These are phyloP conservation scores for Globisporangium cederbergense DNA, from an alignment of 352 stramenopile species.

Conservation along the genomic window DNA sequence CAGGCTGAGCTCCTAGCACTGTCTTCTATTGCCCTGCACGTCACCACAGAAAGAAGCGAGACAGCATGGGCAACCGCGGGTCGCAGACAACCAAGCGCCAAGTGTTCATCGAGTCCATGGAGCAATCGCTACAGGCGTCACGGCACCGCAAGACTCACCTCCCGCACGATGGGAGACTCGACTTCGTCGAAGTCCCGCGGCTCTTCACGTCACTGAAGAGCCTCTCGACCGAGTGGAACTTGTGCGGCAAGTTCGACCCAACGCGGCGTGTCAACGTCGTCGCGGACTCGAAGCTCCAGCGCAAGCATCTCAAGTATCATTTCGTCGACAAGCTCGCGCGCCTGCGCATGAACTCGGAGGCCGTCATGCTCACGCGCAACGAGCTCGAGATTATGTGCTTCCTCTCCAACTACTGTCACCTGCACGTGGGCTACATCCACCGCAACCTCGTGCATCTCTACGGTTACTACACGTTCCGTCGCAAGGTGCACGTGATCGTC, in stretches of 20 bases:
- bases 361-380: conserved; percentile 37
- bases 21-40: too few relatives aligned
- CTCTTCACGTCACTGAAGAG: conserved; percentile 48
- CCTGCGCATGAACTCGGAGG: conserved; percentile 34
- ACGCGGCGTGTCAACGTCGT: conserved; percentile 54
- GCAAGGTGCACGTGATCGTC: conserved; percentile 51
- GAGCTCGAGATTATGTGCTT: conserved; percentile 66
- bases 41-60: too few relatives aligned
- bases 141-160: conserved; percentile 4
- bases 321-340: conserved; percentile 58
- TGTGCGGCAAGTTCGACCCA: conserved; percentile 56
- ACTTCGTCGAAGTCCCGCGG: conserved; percentile 23
- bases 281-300: conserved; percentile 42
- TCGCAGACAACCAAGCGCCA: conserved; percentile 1
- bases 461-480: conserved; percentile 47
- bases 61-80: neutral
- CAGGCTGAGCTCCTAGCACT: too few relatives aligned
- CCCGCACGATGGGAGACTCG: neutral
- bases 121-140: conserved; percentile 5
- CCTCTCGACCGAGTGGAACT: conserved; percentile 62
- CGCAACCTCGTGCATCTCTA: conserved; percentile 49
- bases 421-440: conserved; percentile 35
- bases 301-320: conserved; percentile 40
- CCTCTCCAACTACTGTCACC: conserved; percentile 37
- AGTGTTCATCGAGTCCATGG: conserved; percentile 8